These are phyloP conservation scores for Colletotrichum scovillei DNA, from an alignment of 2,329 filamentous ascomycete genomes.

Conservation along the genomic window DNA sequence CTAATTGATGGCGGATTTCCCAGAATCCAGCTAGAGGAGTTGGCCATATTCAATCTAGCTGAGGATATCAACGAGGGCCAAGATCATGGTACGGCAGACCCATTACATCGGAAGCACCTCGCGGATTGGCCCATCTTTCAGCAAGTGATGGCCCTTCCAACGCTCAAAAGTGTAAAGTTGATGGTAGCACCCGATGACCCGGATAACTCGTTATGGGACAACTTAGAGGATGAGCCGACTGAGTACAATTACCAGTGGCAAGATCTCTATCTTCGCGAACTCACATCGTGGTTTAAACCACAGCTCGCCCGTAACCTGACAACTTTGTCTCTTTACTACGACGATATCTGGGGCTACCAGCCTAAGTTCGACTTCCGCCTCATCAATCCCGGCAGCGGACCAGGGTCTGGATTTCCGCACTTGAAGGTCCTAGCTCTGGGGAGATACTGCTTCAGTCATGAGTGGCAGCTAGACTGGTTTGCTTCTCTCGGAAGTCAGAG, in stretches of 20 bases:
- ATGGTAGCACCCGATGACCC: neutral
- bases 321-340: neutral
- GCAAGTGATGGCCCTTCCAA: neutral
- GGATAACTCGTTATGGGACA: neutral
- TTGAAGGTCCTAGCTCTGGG: neutral
- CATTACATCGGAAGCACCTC: neutral
- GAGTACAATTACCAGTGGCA: neutral
- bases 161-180: neutral
- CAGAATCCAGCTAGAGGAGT: neutral
- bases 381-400: neutral
- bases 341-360: neutral
- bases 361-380: neutral
- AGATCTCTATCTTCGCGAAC: neutral
- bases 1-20: neutral
- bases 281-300: neutral
- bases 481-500: conserved; percentile 16
- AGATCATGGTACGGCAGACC: neutral
- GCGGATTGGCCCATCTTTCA: neutral
- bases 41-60: neutral
- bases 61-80: neutral
- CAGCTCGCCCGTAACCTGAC: neutral
- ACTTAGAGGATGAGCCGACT: neutral
- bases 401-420: neutral
- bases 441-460: neutral
- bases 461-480: neutral